A percentile compares a stretch with the other conserved stretches of the same genome.
These are phyloP conservation scores for Tylopilus rubrobrunneus DNA, from an alignment of 768 basidiomycete species.

Conservation along the genomic window DNA sequence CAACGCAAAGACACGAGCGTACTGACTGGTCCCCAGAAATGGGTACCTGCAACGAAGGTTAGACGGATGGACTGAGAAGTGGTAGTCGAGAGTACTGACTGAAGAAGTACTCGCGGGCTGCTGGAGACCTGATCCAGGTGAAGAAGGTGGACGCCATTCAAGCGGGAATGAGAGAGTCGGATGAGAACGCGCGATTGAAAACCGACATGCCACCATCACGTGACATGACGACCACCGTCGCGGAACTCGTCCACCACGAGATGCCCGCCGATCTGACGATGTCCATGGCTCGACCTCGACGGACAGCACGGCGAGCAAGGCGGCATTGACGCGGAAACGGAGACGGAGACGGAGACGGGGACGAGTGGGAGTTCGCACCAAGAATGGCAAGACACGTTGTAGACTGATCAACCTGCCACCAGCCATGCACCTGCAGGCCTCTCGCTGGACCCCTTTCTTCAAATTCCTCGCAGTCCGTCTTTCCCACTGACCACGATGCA, in stretches of 20 bases:
- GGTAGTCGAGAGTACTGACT: slow-evolving; percentile 50
- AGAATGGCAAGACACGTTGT: slow-evolving; percentile 35
- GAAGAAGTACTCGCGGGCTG: slow-evolving; percentile 91
- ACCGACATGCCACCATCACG: slow-evolving; percentile 9
- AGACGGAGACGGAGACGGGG: background rate
- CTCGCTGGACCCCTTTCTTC: slow-evolving; percentile 2
- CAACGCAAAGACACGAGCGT: slow-evolving; percentile 1
- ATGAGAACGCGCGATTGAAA: background rate
- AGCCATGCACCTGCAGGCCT: slow-evolving; percentile 22
- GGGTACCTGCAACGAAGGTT: slow-evolving; percentile 63
- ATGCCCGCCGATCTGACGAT: background rate
- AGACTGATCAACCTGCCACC: slow-evolving; percentile 7
- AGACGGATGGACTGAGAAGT: slow-evolving; percentile 10
- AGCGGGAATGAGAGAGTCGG: background rate
- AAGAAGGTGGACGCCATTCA: slow-evolving; percentile 81
- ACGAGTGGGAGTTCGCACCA: slow-evolving; percentile 15
- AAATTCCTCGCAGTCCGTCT: background rate
- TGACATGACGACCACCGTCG: background rate
- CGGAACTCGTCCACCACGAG: background rate
- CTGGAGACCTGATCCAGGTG: slow-evolving; percentile 88
- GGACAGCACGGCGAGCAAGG: background rate
- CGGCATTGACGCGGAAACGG: background rate
- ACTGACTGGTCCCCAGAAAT: slow-evolving; percentile 97
- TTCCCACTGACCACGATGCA: slow-evolving; percentile 26
- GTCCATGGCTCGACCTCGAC: background rate